phyloP scores from a whole-genome alignment of 1,284 basidiomycete genomes.

The Cerioporus squamosus region DNA sequence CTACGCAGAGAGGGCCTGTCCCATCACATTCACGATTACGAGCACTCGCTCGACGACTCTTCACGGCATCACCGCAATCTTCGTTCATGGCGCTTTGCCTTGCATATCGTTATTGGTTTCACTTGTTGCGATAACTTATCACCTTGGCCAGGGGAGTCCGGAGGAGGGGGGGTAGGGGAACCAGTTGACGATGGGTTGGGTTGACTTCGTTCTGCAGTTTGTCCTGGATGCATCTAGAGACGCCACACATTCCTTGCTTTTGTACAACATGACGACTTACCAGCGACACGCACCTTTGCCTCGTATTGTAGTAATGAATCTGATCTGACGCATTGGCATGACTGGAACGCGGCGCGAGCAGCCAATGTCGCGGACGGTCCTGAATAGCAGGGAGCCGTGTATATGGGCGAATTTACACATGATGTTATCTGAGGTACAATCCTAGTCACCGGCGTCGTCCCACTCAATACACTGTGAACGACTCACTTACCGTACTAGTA shows the following conservation, averaged over 20 bases:
- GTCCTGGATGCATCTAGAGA: constrained; percentile 17
- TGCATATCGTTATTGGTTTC: constrained; percentile 14
- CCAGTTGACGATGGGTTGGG: background rate
- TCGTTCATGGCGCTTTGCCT: constrained; percentile 17
- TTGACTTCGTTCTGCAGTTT: constrained; percentile 8
- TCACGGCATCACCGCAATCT: constrained; percentile 13
- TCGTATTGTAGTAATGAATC: background rate
- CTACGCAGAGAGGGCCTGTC: background rate
- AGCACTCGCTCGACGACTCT: constrained; percentile 4
- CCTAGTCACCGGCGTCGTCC: too few relatives aligned
- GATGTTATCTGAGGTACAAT: too few relatives aligned
- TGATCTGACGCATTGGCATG: background rate
- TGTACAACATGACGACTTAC: constrained; percentile 12
- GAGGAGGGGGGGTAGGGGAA: background rate
- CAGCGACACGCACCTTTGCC: background rate
- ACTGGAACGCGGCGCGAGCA: background rate
- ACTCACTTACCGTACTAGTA: too few relatives aligned
- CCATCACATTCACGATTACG: constrained; percentile 6
- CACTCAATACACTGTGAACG: too few relatives aligned
- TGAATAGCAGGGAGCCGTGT: too few relatives aligned
- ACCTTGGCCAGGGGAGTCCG: background rate
- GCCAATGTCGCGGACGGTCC: too few relatives aligned
- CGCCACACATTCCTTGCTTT: constrained; percentile 11
- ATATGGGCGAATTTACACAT: too few relatives aligned
- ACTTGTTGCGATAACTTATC: constrained; percentile 6